Percentiles rank a stretch among this genome's conserved stretches.
Conservation (phyloP, 228 moss, liverwort and hornwort species). For the Sphagnum magellanicum region DNA sequence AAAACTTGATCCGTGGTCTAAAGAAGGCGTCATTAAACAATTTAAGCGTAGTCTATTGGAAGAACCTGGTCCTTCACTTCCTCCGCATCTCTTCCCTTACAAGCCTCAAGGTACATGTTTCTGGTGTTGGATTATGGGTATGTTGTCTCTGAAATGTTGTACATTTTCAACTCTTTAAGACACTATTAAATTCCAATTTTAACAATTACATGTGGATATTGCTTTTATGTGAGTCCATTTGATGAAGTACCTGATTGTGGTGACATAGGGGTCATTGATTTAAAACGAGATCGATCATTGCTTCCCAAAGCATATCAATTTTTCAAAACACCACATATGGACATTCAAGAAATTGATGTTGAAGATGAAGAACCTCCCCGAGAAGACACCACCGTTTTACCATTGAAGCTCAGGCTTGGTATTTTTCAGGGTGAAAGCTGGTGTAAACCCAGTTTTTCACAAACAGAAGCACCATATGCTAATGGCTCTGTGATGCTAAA, state of each 20-base stretch:
- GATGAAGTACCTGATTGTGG: neutral
- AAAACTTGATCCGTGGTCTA: neutral
- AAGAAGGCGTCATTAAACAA: neutral
- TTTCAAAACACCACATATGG: neutral
- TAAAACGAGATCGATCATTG: neutral
- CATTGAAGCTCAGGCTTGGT: neutral
- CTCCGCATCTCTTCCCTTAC: neutral
- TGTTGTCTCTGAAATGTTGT: neutral
- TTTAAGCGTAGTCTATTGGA: neutral
- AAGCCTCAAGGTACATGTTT: neutral
- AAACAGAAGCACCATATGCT: slow-evolving; percentile 8
- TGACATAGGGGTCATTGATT: neutral
- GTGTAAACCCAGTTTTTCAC: slow-evolving; percentile 18
- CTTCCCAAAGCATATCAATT: neutral
- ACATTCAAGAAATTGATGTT: neutral
- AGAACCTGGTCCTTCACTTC: neutral
- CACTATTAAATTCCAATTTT: neutral
- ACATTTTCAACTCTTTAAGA: neutral
- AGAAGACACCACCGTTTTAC: neutral
- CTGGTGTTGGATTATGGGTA: neutral
- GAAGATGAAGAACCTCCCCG: neutral
- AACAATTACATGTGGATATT: neutral
- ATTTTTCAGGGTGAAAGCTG: slow-evolving; percentile 15
- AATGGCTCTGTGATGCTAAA: slow-evolving; percentile 31
- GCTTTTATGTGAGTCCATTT: neutral